These are phyloP conservation scores for Thamnidium elegans DNA, from an alignment of 192 early-diverging fungal genomes.

Conservation along the genomic window DNA sequence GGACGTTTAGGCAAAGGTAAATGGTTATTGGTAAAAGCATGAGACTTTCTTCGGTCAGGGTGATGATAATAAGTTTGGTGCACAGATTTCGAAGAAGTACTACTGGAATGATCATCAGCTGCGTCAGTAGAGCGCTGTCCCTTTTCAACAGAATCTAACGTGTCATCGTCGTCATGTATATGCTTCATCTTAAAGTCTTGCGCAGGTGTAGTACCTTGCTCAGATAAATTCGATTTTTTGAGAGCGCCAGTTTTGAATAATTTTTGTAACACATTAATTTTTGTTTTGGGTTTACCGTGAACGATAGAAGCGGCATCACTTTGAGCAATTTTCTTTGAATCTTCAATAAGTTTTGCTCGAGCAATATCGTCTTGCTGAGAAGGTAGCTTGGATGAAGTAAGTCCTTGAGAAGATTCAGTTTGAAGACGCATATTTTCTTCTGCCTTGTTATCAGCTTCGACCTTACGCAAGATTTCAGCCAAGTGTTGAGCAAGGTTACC, in stretches of 20 bases:
- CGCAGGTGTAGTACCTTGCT: background rate
- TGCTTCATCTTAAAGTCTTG: background rate
- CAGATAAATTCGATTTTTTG: background rate
- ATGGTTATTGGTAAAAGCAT: no score
- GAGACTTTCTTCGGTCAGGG: background rate
- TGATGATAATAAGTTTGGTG: constrained; percentile 31
- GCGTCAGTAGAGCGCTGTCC: background rate
- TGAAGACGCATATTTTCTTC: background rate
- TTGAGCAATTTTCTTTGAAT: constrained; percentile 1
- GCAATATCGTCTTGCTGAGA: no score
- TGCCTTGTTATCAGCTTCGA: constrained; percentile 7
- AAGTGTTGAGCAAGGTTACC: constrained; percentile 11
- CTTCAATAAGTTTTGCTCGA: background rate
- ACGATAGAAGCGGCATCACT: background rate
- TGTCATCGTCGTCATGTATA: background rate
- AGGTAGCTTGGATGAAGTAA: no score
- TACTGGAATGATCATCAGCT: no score
- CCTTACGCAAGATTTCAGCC: constrained; percentile 16
- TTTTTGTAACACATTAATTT: background rate
- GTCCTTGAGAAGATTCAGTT: no score
- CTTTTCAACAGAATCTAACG: constrained; percentile 9
- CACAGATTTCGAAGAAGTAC: background rate
- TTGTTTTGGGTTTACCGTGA: background rate
- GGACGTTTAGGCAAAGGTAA: no score
- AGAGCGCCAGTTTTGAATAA: background rate